Conservation (phyloP, 352 stramenopile genomes). For the Phytophthora sp. region DNA sequence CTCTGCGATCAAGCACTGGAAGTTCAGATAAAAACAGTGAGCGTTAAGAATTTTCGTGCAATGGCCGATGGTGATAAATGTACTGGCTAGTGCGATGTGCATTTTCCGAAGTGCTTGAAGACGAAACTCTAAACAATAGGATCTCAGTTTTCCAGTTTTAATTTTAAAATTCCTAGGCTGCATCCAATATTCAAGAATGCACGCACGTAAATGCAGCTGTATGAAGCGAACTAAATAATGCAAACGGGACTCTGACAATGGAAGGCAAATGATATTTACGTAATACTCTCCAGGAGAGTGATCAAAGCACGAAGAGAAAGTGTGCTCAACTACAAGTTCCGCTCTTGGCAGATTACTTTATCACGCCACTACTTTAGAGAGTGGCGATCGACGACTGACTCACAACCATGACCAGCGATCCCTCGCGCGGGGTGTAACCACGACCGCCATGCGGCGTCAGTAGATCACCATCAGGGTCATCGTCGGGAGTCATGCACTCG, state of each 20-base stretch:
- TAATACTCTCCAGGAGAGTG: constrained; percentile 28
- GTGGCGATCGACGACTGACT: constrained; percentile 45
- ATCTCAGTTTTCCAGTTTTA: too few species aligned
- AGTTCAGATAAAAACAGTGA: constrained; percentile 3
- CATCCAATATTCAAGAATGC: too few species aligned
- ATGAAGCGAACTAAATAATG: not conserved
- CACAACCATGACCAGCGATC: constrained; percentile 38
- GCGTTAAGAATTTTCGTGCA: constrained; percentile 19
- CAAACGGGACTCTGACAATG: too few species aligned
- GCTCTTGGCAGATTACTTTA: not conserved
- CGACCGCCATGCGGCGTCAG: constrained; percentile 16
- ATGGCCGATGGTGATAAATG: not conserved
- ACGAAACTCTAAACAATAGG: too few species aligned
- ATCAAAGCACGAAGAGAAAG: constrained; percentile 8
- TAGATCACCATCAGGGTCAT: constrained; percentile 8
- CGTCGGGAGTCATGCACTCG: constrained; percentile 32
- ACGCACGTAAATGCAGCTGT: not conserved
- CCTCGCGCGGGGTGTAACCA: constrained; percentile 32
- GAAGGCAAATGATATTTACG: constrained; percentile 24
- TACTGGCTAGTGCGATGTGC: not conserved
- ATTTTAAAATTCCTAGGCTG: too few species aligned
- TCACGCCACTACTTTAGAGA: constrained; percentile 16
- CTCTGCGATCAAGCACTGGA: constrained; percentile 6
- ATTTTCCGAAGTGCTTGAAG: not conserved
- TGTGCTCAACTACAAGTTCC: constrained; percentile 8